Base-by-base conservation (phyloP, 345 rosid genomes). In the Eucalyptus guilfoylei region DNA sequence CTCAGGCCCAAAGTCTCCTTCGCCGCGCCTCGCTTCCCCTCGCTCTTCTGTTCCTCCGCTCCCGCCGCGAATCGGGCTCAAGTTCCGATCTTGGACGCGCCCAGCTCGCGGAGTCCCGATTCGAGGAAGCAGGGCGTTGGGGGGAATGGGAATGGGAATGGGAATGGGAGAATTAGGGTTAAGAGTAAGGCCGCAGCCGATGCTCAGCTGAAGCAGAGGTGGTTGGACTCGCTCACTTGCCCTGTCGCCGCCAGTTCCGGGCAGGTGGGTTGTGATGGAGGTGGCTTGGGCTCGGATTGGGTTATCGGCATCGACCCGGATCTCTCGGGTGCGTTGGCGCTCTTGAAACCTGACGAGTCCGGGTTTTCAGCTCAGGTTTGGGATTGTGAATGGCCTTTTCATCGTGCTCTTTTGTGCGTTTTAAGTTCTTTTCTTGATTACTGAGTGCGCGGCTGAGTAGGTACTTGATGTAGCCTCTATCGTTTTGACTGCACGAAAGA, bases 291-390 rank as follows among this genome's bases (percentile, higher is more conserved):
- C 86, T 91, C 95, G 81, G 81, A 87, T n/a, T 96, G 94, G 94
- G 94, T 94, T 88, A 55, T 96, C 42, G 99, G 99, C 58, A 60
- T 97, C 87, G 99, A 97, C 93, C 99, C 98, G 37, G 97, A 97
- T 90, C 85, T 93, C 88, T 96, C 97, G 11, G 99, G 99, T 86
- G 97, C 99, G 11, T 87, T 97, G 89, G 96, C 99, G 37, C 86
- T 96, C 87, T 89, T 96, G 93, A 96, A 91, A 90, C n/a, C 88
- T 30, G 92, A 93, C 52, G 92, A 92, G 26, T 87, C 90, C 42
- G 95, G 93, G 87, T 93, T 89, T 89, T 92, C 95, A 87, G 97
- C 97, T 86, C 94, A 95, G 99, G 98, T 95, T 42, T 87, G 54
- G 54, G 34, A 21, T 37, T 30, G 40, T 80, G 40, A 48, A 50